Evolutionary conservation across 139 green algal genomes (phyloP), one percentile per base, ranked within the genome.

Genomic region (Chlamydomonas schloesseri): DNA sequence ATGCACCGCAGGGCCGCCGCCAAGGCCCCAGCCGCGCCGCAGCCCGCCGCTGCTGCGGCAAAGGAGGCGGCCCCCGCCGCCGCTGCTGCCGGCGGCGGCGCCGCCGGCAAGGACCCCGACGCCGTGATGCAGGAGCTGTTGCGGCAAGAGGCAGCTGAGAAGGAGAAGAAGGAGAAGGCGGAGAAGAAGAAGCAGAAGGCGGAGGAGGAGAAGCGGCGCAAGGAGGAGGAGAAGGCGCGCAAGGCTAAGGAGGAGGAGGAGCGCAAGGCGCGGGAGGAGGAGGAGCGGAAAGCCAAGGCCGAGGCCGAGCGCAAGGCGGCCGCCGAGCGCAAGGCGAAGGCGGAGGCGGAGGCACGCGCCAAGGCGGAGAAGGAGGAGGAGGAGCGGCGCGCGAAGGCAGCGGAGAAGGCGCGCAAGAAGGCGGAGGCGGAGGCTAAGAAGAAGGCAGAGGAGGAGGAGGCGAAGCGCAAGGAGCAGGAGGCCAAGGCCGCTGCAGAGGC

Each of bases 341-440:
- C 70, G 78, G 64, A 62, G 37, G 64, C 37, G n/a, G 64, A 84
- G 78, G 74, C 74, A 46, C 57, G 57, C 24, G 20, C 37, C 57
- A 84, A 83, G 76, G 71, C 34, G 33, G 20, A 50, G 33, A 3
- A 33, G 33, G 68, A 76, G 37, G 37, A 24, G 29, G 23, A 2
- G 6, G 34, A 73, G 20, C 33, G 34, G 8, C 4, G 10, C 3
- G 64, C 29, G 3, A 34, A 71, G 64, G 29, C 20, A 5, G n/a
- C 20, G 64, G 17, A 34, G 64, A 33, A 34, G 14, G 31, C 37
- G 50, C 58, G 55, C 14, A 65, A 67, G 46, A 50, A 31, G 24
- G 46, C 62, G 42, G 60, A 75, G 64, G 53, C 64, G 78, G 47
- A 67, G 64, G 64, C 29, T 29, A 55, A 57, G 26, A 76, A 75